Percentiles rank a stretch among this genome's conserved stretches.
Conservation (phyloP, 164 flowering plant genomes). For the Malania oleifera region DNA sequence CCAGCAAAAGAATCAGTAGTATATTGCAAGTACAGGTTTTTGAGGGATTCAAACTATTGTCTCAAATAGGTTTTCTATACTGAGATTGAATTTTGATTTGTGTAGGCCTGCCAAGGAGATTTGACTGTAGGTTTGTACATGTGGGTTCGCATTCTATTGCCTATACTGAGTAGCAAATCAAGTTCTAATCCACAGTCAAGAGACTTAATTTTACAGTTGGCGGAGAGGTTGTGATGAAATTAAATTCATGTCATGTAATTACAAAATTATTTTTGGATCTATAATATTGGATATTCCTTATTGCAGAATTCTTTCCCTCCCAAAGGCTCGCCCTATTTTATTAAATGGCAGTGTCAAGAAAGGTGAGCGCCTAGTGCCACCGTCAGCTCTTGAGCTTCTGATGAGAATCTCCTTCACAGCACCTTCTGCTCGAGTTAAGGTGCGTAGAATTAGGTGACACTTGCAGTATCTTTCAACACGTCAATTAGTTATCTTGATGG, state of each 20-base stretch:
- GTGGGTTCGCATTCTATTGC: not conserved
- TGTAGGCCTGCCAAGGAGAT: slow-evolving; percentile 2
- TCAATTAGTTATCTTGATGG: not conserved
- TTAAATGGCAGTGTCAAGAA: not conserved
- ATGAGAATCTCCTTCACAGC: not conserved
- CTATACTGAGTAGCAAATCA: not conserved
- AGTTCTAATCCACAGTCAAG: slow-evolving; percentile 2
- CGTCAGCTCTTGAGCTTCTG: not conserved
- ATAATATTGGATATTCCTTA: not conserved
- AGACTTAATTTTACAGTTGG: not conserved
- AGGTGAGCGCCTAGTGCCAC: not conserved
- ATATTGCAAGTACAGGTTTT: too few species aligned
- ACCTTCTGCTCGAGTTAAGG: not conserved
- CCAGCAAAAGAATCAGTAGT: too few species aligned
- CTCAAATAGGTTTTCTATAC: not conserved
- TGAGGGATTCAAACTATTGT: not conserved
- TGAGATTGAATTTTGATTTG: not conserved
- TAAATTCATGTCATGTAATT: not conserved
- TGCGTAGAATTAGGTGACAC: not conserved
- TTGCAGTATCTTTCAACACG: not conserved
- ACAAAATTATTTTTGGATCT: not conserved
- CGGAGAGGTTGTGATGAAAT: not conserved
- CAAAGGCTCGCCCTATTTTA: not conserved
- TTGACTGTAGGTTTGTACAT: not conserved
- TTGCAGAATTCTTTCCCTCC: not conserved